phyloP scores from a whole-genome alignment of 306 rosid genomes.

The Hylodesmum podocarpum region DNA sequence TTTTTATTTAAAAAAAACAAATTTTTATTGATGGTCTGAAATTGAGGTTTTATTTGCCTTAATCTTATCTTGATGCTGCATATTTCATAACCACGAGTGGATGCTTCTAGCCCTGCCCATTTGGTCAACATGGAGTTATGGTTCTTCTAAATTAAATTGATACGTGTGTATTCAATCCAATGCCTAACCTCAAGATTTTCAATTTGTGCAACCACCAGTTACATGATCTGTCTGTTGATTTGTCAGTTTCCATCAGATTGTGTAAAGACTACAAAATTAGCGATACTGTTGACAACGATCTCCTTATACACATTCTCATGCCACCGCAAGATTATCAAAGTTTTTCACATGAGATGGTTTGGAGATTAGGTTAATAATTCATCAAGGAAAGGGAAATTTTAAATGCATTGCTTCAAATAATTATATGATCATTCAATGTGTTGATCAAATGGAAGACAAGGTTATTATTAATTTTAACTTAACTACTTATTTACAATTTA shows the following conservation, averaged over 20 bases:
- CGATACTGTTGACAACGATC: constrained; percentile 32
- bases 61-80: too few species aligned
- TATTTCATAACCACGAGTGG: neutral
- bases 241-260: constrained; percentile 22
- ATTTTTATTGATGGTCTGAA: too few species aligned
- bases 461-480: too few species aligned
- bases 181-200: neutral
- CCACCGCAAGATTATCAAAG: constrained; percentile 24
- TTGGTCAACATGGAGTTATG: constrained; percentile 4
- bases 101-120: neutral
- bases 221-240: constrained; percentile 8
- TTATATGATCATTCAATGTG: neutral
- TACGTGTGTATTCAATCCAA: neutral
- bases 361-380: constrained; percentile 35
- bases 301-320: neutral
- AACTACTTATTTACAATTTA: too few species aligned
- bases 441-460: neutral
- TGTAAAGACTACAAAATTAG: neutral
- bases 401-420: constrained; percentile 14
- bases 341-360: constrained; percentile 26
- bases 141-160: constrained; percentile 1
- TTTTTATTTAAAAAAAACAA: too few species aligned
- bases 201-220: neutral
- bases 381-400: constrained; percentile 24
- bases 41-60: too few species aligned